Percentiles rank a stretch among this genome's conserved stretches.
Evolutionary conservation across 805 yeast genomes (phyloP).

Genomic region (Saccharomycopsis sp.): DNA sequence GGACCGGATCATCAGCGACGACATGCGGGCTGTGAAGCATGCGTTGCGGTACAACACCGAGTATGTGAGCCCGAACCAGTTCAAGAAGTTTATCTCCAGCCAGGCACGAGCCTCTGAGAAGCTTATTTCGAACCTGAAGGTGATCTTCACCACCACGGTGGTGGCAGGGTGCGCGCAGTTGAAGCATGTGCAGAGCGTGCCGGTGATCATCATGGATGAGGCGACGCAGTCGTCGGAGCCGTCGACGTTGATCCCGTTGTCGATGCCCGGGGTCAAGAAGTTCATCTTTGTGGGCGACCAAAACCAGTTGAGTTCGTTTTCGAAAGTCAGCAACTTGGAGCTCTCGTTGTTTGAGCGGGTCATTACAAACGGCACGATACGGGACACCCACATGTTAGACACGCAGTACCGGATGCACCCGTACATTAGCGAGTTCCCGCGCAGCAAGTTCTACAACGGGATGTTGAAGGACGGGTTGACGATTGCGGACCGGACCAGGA

Average conservation of each 20-base stretch:
- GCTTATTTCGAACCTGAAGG: conserved; percentile 54
- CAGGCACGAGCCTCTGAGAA: conserved; percentile 39
- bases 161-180: conserved; percentile 62
- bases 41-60: conserved; percentile 38
- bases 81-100: conserved; percentile 40
- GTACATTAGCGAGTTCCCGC: conserved; percentile 48
- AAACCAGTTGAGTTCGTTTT: conserved; percentile 63
- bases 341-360: conserved; percentile 63
- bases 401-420: conserved; percentile 68
- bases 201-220: conserved; percentile 72
- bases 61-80: conserved; percentile 37
- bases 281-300: conserved; percentile 72
- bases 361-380: conserved; percentile 49
- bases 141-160: conserved; percentile 64
- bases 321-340: conserved; percentile 57
- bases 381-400: conserved; percentile 57
- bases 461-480: conserved; percentile 51
- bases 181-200: conserved; percentile 44
- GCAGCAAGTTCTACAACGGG: conserved; percentile 41
- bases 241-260: conserved; percentile 58
- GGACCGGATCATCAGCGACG: conserved; percentile 38
- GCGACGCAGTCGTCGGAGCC: conserved; percentile 73
- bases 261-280: conserved; percentile 56
- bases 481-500: conserved; percentile 38
- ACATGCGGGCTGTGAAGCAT: conserved; percentile 34